phyloP scores from a whole-genome alignment of 129 eudicot genomes.

The Tagetes erecta region DNA sequence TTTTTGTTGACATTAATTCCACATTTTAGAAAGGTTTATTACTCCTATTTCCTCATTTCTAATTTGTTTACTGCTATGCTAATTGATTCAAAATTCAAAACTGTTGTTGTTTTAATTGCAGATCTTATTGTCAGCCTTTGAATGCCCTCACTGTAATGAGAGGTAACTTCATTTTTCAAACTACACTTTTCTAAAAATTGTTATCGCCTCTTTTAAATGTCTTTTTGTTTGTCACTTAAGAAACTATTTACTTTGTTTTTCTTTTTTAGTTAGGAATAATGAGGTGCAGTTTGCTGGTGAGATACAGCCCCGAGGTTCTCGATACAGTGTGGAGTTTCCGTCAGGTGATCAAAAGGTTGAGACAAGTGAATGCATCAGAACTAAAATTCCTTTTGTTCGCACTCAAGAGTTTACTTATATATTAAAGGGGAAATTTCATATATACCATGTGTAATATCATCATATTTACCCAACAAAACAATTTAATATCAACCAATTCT shows the following conservation, averaged over 20 bases:
- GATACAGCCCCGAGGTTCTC: slow-evolving; percentile 81
- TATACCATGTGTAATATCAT: not conserved
- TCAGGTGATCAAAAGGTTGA: slow-evolving; percentile 83
- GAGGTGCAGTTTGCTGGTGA: slow-evolving; percentile 97
- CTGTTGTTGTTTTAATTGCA: slow-evolving; percentile 40
- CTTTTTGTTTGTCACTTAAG: too few species aligned
- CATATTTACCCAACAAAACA: not conserved
- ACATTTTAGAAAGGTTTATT: slow-evolving; percentile 88
- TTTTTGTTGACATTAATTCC: slow-evolving; percentile 77
- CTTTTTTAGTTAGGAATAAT: slow-evolving; percentile 72
- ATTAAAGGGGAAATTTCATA: not conserved
- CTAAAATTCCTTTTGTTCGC: not conserved
- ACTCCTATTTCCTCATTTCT: too few species aligned
- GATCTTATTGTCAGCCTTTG: slow-evolving; percentile 92
- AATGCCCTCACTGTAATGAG: slow-evolving; percentile 95
- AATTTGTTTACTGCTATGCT: too few species aligned
- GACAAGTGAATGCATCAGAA: not conserved
- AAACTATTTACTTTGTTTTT: too few species aligned
- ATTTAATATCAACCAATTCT: not conserved
- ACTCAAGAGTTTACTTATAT: slow-evolving; percentile 1
- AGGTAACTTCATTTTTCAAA: slow-evolving; percentile 48
- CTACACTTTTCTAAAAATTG: too few species aligned
- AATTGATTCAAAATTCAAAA: too few species aligned
- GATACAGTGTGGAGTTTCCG: slow-evolving; percentile 51
- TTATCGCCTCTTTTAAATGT: too few species aligned